These are phyloP conservation scores for Athelia sp. DNA, from an alignment of 1,284 basidiomycete genomes.

Conservation along the genomic window DNA sequence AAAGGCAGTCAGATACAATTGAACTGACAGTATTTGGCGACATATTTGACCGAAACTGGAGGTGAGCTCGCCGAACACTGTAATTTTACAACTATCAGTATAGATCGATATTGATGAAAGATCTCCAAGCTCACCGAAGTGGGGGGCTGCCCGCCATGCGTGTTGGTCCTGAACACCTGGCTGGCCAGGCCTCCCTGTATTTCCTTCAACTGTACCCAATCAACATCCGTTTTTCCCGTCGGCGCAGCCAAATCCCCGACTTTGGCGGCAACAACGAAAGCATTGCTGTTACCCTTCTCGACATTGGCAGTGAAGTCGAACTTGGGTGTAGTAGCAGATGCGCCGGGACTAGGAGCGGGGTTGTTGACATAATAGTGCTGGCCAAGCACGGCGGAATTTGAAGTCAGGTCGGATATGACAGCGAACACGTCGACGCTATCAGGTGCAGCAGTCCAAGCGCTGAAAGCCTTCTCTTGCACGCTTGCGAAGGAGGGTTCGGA, in stretches of 20 bases:
- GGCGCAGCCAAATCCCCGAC: slow-evolving; percentile 40
- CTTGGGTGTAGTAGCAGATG: slow-evolving; percentile 36
- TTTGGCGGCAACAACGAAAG: slow-evolving; percentile 41
- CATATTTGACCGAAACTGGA: slow-evolving; percentile 42
- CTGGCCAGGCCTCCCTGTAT: slow-evolving; percentile 46
- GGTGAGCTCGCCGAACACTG: slow-evolving; percentile 37
- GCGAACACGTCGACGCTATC: slow-evolving; percentile 24
- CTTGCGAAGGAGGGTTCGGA: slow-evolving; percentile 30
- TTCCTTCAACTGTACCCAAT: slow-evolving; percentile 49
- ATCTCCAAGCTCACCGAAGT: slow-evolving; percentile 32
- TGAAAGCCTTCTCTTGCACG: slow-evolving; percentile 37
- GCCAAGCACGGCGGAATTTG: slow-evolving; percentile 33
- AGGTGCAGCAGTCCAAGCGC: slow-evolving; percentile 29
- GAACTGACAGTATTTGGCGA: slow-evolving; percentile 44
- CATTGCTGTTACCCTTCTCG: slow-evolving; percentile 30
- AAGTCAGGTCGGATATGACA: slow-evolving; percentile 23
- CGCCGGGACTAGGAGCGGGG: slow-evolving; percentile 35
- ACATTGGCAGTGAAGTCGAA: slow-evolving; percentile 48
- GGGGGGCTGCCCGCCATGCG: slow-evolving; percentile 59
- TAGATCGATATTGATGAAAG: slow-evolving; percentile 1
- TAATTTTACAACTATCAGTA: slow-evolving; percentile 1
- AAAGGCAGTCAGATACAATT: neutral
- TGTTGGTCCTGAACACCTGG: slow-evolving; percentile 52
- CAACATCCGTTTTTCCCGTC: slow-evolving; percentile 41
- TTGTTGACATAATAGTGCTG: slow-evolving; percentile 53